Conservation (phyloP, 768 basidiomycete genomes). For the Paxillus ammoniavirescens region DNA sequence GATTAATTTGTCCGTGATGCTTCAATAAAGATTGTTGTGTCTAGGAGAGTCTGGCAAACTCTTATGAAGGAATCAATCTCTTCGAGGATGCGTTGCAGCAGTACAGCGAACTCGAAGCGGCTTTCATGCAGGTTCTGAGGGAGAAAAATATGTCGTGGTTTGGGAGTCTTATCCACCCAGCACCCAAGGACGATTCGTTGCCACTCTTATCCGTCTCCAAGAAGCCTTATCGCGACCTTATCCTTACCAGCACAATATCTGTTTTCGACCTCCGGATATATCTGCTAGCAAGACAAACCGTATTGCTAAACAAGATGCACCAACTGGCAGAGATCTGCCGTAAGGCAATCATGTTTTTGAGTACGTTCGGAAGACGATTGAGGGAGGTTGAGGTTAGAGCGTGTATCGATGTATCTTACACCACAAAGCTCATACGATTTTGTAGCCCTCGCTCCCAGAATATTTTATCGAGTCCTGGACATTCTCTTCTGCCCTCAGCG, state of each 20-base stretch:
- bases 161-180: conserved; percentile 73
- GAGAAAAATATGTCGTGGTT: conserved; percentile 93
- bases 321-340: conserved; percentile 67
- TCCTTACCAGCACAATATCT: conserved; percentile 86
- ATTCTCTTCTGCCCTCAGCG: conserved; percentile 84
- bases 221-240: conserved; percentile 88
- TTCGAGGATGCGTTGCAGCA: conserved; percentile 86
- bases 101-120: conserved; percentile 88
- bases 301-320: conserved; percentile 67
- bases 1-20: background rate
- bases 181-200: conserved; percentile 70
- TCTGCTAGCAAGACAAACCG: conserved; percentile 83
- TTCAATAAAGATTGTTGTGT: conserved; percentile 3
- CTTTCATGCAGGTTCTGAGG: conserved; percentile 70
- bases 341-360: conserved; percentile 73
- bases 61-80: conserved; percentile 87
- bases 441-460: conserved; percentile 50
- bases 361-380: conserved; percentile 70
- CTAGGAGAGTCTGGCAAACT: conserved; percentile 91
- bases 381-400: conserved; percentile 67
- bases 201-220: conserved; percentile 75
- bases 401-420: conserved; percentile 1
- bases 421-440: conserved; percentile 18
- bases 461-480: conserved; percentile 93
- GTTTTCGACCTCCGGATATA: conserved; percentile 94